Base-by-base conservation (phyloP, 495 filamentous ascomycete genomes). In the Terfezia claveryi region DNA sequence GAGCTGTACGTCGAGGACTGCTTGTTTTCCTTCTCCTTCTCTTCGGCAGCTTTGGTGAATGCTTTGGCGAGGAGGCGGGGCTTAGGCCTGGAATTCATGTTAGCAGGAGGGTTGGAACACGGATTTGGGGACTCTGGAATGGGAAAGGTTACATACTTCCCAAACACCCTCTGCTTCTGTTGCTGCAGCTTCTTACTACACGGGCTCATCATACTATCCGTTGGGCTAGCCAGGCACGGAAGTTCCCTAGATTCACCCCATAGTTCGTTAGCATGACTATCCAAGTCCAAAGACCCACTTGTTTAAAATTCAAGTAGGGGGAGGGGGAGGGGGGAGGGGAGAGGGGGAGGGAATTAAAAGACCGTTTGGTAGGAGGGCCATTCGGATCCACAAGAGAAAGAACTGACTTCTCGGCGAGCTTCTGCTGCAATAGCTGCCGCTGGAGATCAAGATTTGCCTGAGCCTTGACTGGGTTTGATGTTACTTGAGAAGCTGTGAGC, bases 201-300 rank as follows among this genome's bases (percentile, higher is more conserved):
- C 0, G 82, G 82, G 44, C 78, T 82, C 76, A 84, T 76, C 63
- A 86, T 80, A 54, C 77, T 73, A 57, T 86, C 82, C 2, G 79
- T 82, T 0, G 82, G 82, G 37, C 78, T 82, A 55, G 82, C 69
- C 66, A 84, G 85, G 46, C 69, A 66, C 51, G 70, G 68, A 55
- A 74, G 70, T 54, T 44, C 53, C 37, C 61, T 63, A 27, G 27
- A 32, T 32, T 32, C 27, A 32, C 27, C 27, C 27, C 27, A 32
- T 7, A 32, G 7, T 32, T 32, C 27, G 27, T 32, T 32, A 32
- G 27, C 27, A 32, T 32, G 1, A 32, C 4, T 32, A 32, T 4
- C 27, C 27, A 32, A 32, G 7, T 32, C 27, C 27, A 32, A 32
- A 4, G 0, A 32, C 27, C 27, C 27, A 5, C 27, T 32, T 32